phyloP scores from a whole-genome alignment of 345 rosid genomes.

The Ceriops zippeliana region DNA sequence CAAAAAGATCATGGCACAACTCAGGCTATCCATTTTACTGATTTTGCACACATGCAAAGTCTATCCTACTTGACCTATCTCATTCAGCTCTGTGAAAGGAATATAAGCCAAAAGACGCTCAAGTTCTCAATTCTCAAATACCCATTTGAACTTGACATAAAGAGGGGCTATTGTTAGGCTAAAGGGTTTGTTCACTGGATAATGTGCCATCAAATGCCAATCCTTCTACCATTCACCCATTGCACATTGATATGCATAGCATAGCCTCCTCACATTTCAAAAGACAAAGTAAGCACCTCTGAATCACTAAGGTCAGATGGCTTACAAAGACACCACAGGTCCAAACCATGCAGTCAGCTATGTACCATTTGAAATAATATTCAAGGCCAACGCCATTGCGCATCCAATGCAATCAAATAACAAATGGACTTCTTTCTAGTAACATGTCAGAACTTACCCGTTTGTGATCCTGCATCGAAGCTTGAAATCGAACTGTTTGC shows the following conservation, averaged over 20 bases:
- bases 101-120: background rate
- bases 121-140: background rate
- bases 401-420: conserved; percentile 9
- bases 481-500: conserved; percentile 40
- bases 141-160: background rate
- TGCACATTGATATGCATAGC: background rate
- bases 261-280: background rate
- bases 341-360: background rate
- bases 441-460: conserved; percentile 42
- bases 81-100: background rate
- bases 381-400: background rate
- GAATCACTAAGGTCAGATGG: background rate
- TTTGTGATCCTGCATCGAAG: conserved; percentile 53
- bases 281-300: background rate
- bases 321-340: background rate
- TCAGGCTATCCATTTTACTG: too few relatives aligned
- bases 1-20: too few relatives aligned
- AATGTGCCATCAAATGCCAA: background rate
- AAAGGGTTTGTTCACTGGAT: background rate
- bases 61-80: background rate
- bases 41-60: background rate
- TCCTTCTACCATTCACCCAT: background rate
- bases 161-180: background rate
- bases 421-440: conserved; percentile 1
- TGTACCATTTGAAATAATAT: background rate